Percentiles rank a stretch among this genome's conserved stretches.
These are phyloP conservation scores for Exsudoporus frostii DNA, from an alignment of 768 basidiomycete species.

Conservation along the genomic window DNA sequence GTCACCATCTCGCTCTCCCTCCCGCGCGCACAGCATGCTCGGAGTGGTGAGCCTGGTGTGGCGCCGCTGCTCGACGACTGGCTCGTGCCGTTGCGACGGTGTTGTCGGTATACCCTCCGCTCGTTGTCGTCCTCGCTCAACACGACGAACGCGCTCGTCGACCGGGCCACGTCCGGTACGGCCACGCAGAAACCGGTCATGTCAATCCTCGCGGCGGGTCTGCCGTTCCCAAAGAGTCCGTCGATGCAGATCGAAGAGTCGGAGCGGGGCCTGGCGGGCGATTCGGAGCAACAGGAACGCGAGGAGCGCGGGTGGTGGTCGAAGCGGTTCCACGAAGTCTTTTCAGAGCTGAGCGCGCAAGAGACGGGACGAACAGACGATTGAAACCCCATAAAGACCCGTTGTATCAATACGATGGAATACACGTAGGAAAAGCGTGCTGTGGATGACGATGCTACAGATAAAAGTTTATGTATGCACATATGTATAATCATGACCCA, in stretches of 20 bases:
- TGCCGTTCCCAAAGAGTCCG: constrained; percentile 71
- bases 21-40: constrained; percentile 10
- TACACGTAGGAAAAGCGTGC: not conserved
- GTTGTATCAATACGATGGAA: not conserved
- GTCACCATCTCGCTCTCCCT: constrained; percentile 37
- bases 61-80: constrained; percentile 28
- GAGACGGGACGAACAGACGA: constrained; percentile 1
- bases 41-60: not conserved
- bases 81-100: constrained; percentile 53
- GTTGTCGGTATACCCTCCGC: constrained; percentile 46
- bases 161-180: constrained; percentile 24
- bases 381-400: not conserved
- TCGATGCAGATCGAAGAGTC: constrained; percentile 51
- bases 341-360: constrained; percentile 48
- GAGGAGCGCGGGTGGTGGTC: constrained; percentile 79
- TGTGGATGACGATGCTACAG: constrained; percentile 3
- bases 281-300: constrained; percentile 45
- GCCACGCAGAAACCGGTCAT: constrained; percentile 35
- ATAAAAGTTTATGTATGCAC: not conserved
- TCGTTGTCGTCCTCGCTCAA: constrained; percentile 37
- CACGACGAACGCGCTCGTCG: constrained; percentile 24
- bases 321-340: constrained; percentile 58
- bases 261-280: constrained; percentile 26
- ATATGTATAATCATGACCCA: constrained; percentile 1
- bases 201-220: constrained; percentile 41